Percentiles rank a stretch among this genome's conserved stretches.
Evolutionary conservation across 2,329 filamentous ascomycete species (phyloP).

Genomic region (Ascosphaera apis): DNA sequence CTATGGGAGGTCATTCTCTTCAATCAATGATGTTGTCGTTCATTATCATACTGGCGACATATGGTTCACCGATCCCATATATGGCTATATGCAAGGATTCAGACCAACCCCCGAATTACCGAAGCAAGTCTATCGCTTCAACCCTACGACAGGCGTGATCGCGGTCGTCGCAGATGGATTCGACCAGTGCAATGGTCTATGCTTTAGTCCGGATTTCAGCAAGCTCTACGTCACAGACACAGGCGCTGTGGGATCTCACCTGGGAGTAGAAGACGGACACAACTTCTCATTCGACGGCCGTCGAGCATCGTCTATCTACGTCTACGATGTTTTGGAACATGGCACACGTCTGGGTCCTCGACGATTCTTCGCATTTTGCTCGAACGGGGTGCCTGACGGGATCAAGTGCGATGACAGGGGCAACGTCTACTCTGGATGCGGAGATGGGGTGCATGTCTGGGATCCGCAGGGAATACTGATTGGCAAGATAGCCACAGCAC

Average conservation of each 20-base stretch:
- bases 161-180: constrained; percentile 18
- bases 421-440: constrained; percentile 31
- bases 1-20: constrained; percentile 16
- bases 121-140: constrained; percentile 18
- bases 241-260: constrained; percentile 11
- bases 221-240: constrained; percentile 21
- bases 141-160: constrained; percentile 13
- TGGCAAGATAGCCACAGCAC: constrained; percentile 32
- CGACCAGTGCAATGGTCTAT: constrained; percentile 20
- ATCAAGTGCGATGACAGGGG: constrained; percentile 29
- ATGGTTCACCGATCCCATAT: constrained; percentile 19
- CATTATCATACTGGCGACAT: constrained; percentile 14
- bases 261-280: constrained; percentile 4
- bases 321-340: constrained; percentile 19
- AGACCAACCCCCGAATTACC: constrained; percentile 15
- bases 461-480: constrained; percentile 25
- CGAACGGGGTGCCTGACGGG: constrained; percentile 21
- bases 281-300: constrained; percentile 5
- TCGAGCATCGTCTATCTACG: constrained; percentile 11
- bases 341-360: constrained; percentile 25
- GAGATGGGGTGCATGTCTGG: constrained; percentile 33
- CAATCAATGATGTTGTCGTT: constrained; percentile 17
- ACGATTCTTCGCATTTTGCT: constrained; percentile 29
- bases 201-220: constrained; percentile 18
- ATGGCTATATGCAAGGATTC: constrained; percentile 15